Percentiles rank a stretch among this genome's conserved stretches.
phyloP scores from a whole-genome alignment of 2,329 filamentous ascomycete species.

The Teratosphaeria pseudoeucalypti region DNA sequence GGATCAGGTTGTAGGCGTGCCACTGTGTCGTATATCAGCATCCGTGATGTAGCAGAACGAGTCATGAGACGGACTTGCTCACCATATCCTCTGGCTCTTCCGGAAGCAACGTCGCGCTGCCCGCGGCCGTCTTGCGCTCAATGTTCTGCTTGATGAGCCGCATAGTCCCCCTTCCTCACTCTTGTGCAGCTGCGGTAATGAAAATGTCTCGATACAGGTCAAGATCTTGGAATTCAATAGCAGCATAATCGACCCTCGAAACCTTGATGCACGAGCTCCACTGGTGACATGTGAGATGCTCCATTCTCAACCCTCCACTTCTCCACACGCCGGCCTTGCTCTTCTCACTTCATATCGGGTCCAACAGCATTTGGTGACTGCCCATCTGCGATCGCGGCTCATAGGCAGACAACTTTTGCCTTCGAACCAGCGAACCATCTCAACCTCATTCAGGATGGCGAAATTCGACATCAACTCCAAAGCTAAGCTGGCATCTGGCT shows the following conservation, averaged over 20 bases:
- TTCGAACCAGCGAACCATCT: constrained; percentile 7
- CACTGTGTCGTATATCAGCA: constrained; percentile 39
- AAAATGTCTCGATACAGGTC: too few species aligned
- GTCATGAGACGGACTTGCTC: constrained; percentile 13
- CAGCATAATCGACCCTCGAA: too few species aligned
- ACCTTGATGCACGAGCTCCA: not conserved
- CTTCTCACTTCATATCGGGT: not conserved
- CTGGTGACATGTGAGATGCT: not conserved
- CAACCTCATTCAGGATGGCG: constrained; percentile 27
- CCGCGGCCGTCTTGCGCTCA: constrained; percentile 52
- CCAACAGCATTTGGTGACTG: not conserved
- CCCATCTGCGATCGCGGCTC: not conserved
- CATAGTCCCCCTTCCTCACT: constrained; percentile 37
- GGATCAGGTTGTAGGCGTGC: constrained; percentile 66
- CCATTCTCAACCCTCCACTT: not conserved
- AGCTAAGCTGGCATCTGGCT: constrained; percentile 47
- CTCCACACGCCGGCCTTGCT: not conserved
- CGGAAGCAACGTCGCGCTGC: constrained; percentile 55
- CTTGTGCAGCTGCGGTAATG: not conserved
- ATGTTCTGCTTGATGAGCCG: constrained; percentile 57
- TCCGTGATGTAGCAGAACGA: not conserved
- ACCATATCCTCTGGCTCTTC: constrained; percentile 71
- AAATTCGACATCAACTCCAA: constrained; percentile 37
- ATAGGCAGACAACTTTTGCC: constrained; percentile 2
- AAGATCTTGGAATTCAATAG: too few species aligned